phyloP scores from a whole-genome alignment of 2,329 filamentous ascomycete species.

The Ceratocystis destructans region DNA sequence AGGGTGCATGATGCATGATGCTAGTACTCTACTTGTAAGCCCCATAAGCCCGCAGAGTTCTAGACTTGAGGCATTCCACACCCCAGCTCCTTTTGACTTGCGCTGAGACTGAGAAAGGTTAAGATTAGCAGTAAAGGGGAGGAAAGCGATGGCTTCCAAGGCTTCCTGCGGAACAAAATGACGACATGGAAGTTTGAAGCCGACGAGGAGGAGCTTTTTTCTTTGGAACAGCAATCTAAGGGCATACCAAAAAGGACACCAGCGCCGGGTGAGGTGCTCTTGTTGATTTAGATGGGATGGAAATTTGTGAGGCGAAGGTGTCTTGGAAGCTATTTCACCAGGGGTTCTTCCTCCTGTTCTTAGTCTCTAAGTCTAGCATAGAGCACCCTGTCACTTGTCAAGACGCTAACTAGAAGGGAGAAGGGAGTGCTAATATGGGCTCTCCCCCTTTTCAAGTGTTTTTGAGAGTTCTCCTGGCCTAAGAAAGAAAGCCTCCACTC shows the following conservation, averaged over 20 bases:
- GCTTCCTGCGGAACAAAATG: not conserved
- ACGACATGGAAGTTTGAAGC: not conserved
- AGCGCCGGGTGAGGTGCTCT: not conserved
- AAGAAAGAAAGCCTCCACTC: not conserved
- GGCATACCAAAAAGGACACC: not conserved
- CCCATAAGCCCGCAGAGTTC: not conserved
- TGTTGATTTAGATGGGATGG: not conserved
- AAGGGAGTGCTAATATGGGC: not conserved
- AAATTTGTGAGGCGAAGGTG: not conserved
- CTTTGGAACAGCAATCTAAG: not conserved
- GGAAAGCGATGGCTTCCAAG: not conserved
- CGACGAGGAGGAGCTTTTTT: not conserved
- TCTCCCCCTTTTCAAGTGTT: not conserved
- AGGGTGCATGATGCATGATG: not conserved
- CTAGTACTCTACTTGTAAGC: not conserved
- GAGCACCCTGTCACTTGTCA: constrained; percentile 1
- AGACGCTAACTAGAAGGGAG: not conserved
- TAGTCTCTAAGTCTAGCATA: not conserved
- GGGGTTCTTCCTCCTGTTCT: not conserved
- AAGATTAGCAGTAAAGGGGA: not conserved
- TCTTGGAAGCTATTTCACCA: not conserved
- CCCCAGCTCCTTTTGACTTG: not conserved
- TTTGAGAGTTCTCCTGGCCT: not conserved
- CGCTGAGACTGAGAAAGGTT: not conserved
- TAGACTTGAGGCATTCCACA: not conserved